Conservation (phyloP, 2,329 filamentous ascomycete species). For the Cadophora sp. region DNA sequence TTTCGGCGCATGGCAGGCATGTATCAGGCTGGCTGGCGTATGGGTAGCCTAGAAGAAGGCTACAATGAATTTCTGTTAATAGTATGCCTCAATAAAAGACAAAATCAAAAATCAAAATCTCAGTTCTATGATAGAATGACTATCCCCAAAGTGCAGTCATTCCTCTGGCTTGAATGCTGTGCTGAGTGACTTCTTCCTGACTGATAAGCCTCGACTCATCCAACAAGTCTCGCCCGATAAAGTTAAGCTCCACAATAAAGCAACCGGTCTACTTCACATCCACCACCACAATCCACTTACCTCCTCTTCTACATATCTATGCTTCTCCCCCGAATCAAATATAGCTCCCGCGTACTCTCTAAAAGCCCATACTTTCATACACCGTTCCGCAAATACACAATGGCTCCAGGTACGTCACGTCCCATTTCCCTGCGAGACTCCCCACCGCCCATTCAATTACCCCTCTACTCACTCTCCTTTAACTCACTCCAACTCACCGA, state of each 20-base stretch:
- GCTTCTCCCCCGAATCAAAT: conserved; percentile 30
- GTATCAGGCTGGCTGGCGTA: conserved; percentile 7
- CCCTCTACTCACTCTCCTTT: conserved; percentile 23
- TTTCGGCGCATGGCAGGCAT: conserved; percentile 6
- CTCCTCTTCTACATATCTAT: neutral
- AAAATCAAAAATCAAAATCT: neutral
- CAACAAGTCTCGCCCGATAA: conserved; percentile 21
- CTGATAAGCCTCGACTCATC: neutral
- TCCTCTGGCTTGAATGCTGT: neutral
- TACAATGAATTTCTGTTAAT: neutral
- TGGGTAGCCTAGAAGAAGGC: neutral
- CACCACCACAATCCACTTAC: conserved; percentile 7
- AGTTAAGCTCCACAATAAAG: conserved; percentile 25
- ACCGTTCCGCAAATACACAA: conserved; percentile 34
- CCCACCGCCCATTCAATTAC: conserved; percentile 25
- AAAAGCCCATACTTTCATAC: conserved; percentile 30
- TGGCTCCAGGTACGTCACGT: conserved; percentile 42
- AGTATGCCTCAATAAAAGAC: neutral
- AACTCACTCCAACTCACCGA: conserved; percentile 9
- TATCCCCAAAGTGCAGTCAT: neutral
- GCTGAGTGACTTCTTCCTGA: neutral
- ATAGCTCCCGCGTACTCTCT: conserved; percentile 30
- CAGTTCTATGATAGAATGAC: neutral
- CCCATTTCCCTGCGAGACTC: neutral
- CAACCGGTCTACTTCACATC: conserved; percentile 10